These are phyloP conservation scores for Epichloe uncinata DNA, from an alignment of 2,329 filamentous ascomycete genomes.

Conservation along the genomic window DNA sequence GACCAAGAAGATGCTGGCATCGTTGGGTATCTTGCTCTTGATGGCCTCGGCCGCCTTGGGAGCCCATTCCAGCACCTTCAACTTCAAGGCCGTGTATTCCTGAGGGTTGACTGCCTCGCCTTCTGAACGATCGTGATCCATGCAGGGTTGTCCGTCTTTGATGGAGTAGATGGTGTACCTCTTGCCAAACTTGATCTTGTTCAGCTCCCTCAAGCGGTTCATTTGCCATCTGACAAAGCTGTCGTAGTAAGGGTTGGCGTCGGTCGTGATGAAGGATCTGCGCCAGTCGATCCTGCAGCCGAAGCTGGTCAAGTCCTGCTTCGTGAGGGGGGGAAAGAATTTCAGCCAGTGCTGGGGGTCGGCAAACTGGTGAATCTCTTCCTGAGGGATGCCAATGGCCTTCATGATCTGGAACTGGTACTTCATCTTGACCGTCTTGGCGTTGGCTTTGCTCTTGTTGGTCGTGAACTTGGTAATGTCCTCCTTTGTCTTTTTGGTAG, in stretches of 20 bases:
- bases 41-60: slow-evolving; percentile 58
- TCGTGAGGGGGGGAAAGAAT: slow-evolving; percentile 54
- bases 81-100: slow-evolving; percentile 85
- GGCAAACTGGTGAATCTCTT: slow-evolving; percentile 88
- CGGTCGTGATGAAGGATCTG: slow-evolving; percentile 83
- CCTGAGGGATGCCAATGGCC: slow-evolving; percentile 70
- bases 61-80: slow-evolving; percentile 84
- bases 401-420: slow-evolving; percentile 96
- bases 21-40: slow-evolving; percentile 63
- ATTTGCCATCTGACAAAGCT: slow-evolving; percentile 96
- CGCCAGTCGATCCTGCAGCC: slow-evolving; percentile 89
- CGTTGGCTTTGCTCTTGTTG: slow-evolving; percentile 83
- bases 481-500: slow-evolving; percentile 56
- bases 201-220: slow-evolving; percentile 74
- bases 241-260: slow-evolving; percentile 94
- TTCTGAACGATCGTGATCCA: slow-evolving; percentile 34
- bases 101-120: slow-evolving; percentile 53
- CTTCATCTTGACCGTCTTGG: slow-evolving; percentile 85
- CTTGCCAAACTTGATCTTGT: slow-evolving; percentile 90
- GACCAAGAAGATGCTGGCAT: slow-evolving; percentile 74
- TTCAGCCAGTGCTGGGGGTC: slow-evolving; percentile 85
- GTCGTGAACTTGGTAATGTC: slow-evolving; percentile 85
- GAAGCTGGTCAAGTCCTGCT: slow-evolving; percentile 67
- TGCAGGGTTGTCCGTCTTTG: slow-evolving; percentile 32
- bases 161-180: slow-evolving; percentile 75